These are phyloP conservation scores for Candida manassasensis DNA, from an alignment of 805 yeast species.

Conservation along the genomic window DNA sequence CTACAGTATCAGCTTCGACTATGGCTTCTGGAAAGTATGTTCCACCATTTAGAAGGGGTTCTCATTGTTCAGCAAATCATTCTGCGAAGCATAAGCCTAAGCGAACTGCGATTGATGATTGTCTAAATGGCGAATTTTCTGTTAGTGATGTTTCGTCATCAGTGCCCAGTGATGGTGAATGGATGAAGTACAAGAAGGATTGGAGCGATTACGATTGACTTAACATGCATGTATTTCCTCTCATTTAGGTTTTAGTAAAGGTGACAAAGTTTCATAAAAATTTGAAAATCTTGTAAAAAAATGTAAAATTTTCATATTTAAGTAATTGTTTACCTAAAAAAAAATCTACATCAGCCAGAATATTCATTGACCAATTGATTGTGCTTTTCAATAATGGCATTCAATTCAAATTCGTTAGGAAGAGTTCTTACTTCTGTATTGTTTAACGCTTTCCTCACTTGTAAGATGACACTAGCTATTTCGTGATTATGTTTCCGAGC, in stretches of 20 bases:
- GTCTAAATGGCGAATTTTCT: slow-evolving; percentile 1
- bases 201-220: slow-evolving; percentile 23
- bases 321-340: too few relatives aligned
- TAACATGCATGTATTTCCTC: not conserved
- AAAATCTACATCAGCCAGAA: not conserved
- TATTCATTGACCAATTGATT: not conserved
- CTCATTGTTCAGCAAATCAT: slow-evolving; percentile 17
- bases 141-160: slow-evolving; percentile 4
- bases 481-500: slow-evolving; percentile 46
- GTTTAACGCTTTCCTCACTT: slow-evolving; percentile 7
- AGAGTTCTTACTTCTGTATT: slow-evolving; percentile 7
- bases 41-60: slow-evolving; percentile 67
- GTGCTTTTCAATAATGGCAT: not conserved
- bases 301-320: too few relatives aligned
- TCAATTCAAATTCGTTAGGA: slow-evolving; percentile 6
- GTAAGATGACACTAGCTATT: slow-evolving; percentile 37
- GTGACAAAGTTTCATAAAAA: too few relatives aligned
- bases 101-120: slow-evolving; percentile 2
- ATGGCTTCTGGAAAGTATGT: slow-evolving; percentile 51
- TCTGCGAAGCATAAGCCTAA: slow-evolving; percentile 4
- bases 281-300: too few relatives aligned
- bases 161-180: slow-evolving; percentile 16
- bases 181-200: slow-evolving; percentile 21
- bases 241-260: too few relatives aligned
- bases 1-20: slow-evolving; percentile 1